phyloP scores from a whole-genome alignment of 305 asterid species.

The Nicotiana rustica region DNA sequence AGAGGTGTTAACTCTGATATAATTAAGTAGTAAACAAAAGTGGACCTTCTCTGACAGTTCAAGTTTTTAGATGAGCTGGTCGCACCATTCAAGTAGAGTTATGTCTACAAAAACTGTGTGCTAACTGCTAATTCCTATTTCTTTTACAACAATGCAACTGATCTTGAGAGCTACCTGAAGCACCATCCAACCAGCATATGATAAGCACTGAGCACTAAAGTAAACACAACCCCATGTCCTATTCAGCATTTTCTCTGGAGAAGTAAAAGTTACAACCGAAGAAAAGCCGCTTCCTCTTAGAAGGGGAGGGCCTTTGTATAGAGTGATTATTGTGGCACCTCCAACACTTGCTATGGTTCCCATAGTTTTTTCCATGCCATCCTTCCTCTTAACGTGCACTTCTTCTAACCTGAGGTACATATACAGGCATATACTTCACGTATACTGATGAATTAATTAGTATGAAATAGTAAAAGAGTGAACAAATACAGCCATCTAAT shows the following conservation, averaged over 20 bases:
- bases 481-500: no score
- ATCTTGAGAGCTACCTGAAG: conserved; percentile 56
- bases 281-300: conserved; percentile 31
- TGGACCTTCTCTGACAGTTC: neutral
- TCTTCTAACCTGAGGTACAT: conserved; percentile 49
- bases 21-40: neutral
- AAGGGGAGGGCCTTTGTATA: conserved; percentile 77
- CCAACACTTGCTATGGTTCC: conserved; percentile 82
- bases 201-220: conserved; percentile 75
- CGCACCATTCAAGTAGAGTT: neutral
- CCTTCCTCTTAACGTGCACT: conserved; percentile 56
- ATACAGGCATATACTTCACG: neutral
- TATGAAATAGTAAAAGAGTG: no score
- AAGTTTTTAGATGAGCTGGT: neutral
- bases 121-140: no score
- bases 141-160: neutral
- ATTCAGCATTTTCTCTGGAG: conserved; percentile 49
- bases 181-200: conserved; percentile 93
- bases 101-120: neutral
- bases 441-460: no score
- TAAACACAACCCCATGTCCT: conserved; percentile 83
- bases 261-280: neutral
- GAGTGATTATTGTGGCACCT: conserved; percentile 76
- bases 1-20: neutral
- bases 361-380: conserved; percentile 72